Evolutionary conservation across 805 yeast species (phyloP).

Genomic region (Metschnikowia picachoensis): DNA sequence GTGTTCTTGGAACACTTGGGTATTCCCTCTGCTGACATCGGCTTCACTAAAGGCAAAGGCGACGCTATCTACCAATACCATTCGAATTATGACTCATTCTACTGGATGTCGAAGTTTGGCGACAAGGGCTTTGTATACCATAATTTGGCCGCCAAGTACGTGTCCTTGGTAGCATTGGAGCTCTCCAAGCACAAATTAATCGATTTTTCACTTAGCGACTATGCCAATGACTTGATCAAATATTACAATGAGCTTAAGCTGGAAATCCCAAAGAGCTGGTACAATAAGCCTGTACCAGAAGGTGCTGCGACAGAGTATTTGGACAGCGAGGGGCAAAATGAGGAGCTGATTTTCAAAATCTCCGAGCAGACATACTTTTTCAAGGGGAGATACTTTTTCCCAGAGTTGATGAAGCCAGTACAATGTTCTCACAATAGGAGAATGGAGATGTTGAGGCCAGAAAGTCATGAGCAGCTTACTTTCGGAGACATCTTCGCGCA

Average conservation of each 20-base stretch:
- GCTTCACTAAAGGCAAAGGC: conserved; percentile 28
- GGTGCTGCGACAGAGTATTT: conserved; percentile 8
- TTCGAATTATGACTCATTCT: conserved; percentile 54
- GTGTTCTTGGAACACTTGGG: conserved; percentile 66
- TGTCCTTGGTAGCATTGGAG: conserved; percentile 52
- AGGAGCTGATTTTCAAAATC: conserved; percentile 11
- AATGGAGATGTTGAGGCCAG: conserved; percentile 6
- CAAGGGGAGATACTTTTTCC: conserved; percentile 7
- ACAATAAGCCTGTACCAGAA: conserved; percentile 14
- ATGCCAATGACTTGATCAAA: conserved; percentile 40
- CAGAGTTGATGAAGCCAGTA: conserved; percentile 14
- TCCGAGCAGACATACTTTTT: conserved; percentile 6
- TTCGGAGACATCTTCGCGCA: conserved; percentile 25
- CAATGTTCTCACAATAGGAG: conserved; percentile 11
- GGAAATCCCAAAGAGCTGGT: conserved; percentile 37
- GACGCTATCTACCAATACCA: conserved; percentile 57
- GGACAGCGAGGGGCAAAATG: conserved; percentile 9
- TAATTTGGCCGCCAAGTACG: conserved; percentile 53
- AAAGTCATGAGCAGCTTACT: conserved; percentile 12
- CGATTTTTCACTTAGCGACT: conserved; percentile 43
- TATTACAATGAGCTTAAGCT: conserved; percentile 32
- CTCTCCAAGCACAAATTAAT: conserved; percentile 58
- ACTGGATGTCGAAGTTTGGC: conserved; percentile 51
- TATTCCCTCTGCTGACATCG: conserved; percentile 50
- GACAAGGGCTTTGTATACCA: conserved; percentile 55